Conservation (phyloP, 1,284 basidiomycete genomes). For the Lentinus polychrous region DNA sequence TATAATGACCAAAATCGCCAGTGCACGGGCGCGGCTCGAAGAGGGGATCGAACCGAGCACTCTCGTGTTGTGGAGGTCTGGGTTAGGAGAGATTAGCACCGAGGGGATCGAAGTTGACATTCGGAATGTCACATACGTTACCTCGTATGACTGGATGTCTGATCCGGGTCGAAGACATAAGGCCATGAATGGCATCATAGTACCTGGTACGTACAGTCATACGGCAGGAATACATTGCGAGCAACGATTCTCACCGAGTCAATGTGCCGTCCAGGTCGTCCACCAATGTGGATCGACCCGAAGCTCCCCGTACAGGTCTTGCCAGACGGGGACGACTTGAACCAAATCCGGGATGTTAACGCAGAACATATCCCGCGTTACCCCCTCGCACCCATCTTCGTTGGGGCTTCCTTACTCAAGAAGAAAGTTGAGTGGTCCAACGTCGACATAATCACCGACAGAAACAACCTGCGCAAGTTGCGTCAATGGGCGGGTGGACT, state of each 20-base stretch:
- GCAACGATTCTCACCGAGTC: neutral
- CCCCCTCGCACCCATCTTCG: conserved; percentile 41
- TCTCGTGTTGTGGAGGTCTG: neutral
- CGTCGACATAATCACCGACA: conserved; percentile 50
- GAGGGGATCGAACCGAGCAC: neutral
- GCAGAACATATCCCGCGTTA: conserved; percentile 34
- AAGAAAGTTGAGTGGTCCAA: conserved; percentile 35
- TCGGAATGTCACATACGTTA: neutral
- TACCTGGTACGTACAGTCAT: neutral
- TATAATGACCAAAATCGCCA: neutral
- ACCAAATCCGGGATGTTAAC: conserved; percentile 42
- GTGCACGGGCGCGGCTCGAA: neutral
- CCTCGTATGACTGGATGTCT: neutral
- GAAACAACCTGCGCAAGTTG: conserved; percentile 51
- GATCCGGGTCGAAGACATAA: neutral
- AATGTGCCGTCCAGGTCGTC: conserved; percentile 33
- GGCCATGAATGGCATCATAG: neutral
- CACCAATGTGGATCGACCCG: conserved; percentile 41
- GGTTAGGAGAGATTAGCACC: neutral
- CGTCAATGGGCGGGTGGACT: conserved; percentile 36
- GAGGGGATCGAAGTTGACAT: neutral
- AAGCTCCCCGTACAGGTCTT: conserved; percentile 38
- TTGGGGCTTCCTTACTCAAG: conserved; percentile 36
- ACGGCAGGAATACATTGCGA: neutral
- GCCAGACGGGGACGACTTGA: conserved; percentile 34